Percentiles rank a stretch among this genome's conserved stretches.
phyloP scores from a whole-genome alignment of 345 rosid genomes.

The Firmiana major region DNA sequence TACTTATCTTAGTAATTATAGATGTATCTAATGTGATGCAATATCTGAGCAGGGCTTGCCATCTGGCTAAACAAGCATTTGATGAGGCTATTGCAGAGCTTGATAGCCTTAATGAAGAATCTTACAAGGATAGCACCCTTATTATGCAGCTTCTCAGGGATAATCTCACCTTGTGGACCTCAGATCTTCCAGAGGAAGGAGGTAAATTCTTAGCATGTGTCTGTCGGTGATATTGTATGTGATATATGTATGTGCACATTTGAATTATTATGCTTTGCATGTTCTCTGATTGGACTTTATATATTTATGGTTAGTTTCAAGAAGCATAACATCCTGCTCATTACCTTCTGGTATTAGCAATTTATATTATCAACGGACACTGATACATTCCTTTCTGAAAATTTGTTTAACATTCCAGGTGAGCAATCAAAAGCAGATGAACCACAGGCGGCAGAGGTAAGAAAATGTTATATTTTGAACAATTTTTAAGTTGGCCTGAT shows the following conservation, averaged over 20 bases:
- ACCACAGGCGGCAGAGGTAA: conserved; percentile 12
- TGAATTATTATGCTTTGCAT: background rate
- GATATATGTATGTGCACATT: background rate
- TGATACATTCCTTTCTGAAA: background rate
- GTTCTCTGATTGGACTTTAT: background rate
- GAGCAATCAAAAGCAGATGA: conserved; percentile 18
- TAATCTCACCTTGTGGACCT: conserved; percentile 79
- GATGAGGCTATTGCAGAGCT: conserved; percentile 85
- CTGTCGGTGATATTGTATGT: background rate
- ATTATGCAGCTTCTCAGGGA: conserved; percentile 93
- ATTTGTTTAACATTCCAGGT: background rate
- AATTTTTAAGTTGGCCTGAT: background rate
- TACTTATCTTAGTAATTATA: background rate
- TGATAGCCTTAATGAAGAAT: conserved; percentile 83
- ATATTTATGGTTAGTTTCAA: background rate
- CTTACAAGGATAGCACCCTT: conserved; percentile 87
- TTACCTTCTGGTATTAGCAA: background rate
- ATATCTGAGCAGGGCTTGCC: conserved; percentile 57
- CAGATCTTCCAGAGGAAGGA: conserved; percentile 81
- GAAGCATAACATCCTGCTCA: background rate
- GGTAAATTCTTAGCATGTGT: conserved; percentile 33
- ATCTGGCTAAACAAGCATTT: conserved; percentile 82
- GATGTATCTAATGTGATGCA: conserved; percentile 12
- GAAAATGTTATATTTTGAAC: background rate
- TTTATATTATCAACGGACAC: background rate